These are phyloP conservation scores for Leptodermis oblonga DNA, from an alignment of 257 asterid genomes.

Conservation along the genomic window DNA sequence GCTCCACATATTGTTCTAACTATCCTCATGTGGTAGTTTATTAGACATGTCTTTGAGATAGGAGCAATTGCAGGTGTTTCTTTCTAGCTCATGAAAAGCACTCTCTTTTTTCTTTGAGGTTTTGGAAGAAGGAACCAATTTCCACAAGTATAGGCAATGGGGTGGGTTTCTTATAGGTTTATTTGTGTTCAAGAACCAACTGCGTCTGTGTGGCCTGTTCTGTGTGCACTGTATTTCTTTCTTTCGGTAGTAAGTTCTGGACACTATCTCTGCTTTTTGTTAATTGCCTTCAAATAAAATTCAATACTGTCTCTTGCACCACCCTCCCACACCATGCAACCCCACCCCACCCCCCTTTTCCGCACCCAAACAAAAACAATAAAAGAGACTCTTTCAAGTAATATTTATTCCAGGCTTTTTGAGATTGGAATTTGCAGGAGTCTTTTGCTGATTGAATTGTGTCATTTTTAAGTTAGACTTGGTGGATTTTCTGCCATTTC, in stretches of 20 bases:
- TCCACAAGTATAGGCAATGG: background rate
- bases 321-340: no score
- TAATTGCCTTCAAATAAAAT: background rate
- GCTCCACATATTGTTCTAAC: background rate
- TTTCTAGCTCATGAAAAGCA: slow-evolving; percentile 2
- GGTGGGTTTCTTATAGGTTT: background rate
- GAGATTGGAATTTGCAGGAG: background rate
- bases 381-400: background rate
- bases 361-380: background rate
- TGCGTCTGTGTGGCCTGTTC: background rate
- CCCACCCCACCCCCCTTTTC: no score
- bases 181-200: background rate
- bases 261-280: background rate
- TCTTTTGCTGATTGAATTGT: background rate
- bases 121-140: background rate
- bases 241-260: background rate
- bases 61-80: background rate
- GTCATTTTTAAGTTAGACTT: background rate
- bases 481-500: background rate
- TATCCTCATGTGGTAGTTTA: background rate
- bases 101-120: background rate
- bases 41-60: background rate
- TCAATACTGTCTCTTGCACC: no score
- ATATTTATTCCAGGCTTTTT: background rate
- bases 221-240: background rate